Conservation (phyloP, 495 filamentous ascomycete species). For the Hypoxylon lenormandii region DNA sequence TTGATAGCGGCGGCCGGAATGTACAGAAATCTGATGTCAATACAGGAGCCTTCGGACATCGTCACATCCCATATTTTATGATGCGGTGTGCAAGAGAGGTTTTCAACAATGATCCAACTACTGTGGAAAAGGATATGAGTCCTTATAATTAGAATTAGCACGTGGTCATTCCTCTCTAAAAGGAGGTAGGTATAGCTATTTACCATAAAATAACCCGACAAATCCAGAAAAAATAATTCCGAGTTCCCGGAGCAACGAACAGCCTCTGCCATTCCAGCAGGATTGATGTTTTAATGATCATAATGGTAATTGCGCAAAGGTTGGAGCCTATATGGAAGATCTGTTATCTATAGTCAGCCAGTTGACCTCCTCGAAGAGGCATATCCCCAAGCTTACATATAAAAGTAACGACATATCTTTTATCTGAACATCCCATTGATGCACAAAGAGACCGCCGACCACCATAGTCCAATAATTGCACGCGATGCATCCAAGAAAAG, state of each 20-base stretch:
- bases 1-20: conserved; percentile 1
- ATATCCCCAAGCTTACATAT: conserved; percentile 4
- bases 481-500: conserved; percentile 14
- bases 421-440: conserved; percentile 30
- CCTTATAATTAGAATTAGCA: conserved; percentile 53
- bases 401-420: conserved; percentile 5
- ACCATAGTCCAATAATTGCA: conserved; percentile 5
- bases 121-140: conserved; percentile 54
- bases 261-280: conserved; percentile 48
- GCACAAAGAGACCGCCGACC: conserved; percentile 16
- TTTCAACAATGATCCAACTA: conserved; percentile 2
- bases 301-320: conserved; percentile 28
- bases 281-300: conserved; percentile 44
- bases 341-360: conserved; percentile 15
- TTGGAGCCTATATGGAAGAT: conserved; percentile 34
- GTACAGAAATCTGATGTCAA: neutral
- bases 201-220: conserved; percentile 50
- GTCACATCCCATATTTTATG: neutral
- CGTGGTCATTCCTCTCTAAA: conserved; percentile 57
- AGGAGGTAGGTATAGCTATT: conserved; percentile 53
- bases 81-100: neutral
- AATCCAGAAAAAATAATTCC: conserved; percentile 34
- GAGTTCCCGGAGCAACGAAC: conserved; percentile 37
- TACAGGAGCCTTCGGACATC: neutral
- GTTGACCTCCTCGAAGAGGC: neutral